Base-by-base conservation (phyloP, 805 yeast genomes). In the Candida berthetii region DNA sequence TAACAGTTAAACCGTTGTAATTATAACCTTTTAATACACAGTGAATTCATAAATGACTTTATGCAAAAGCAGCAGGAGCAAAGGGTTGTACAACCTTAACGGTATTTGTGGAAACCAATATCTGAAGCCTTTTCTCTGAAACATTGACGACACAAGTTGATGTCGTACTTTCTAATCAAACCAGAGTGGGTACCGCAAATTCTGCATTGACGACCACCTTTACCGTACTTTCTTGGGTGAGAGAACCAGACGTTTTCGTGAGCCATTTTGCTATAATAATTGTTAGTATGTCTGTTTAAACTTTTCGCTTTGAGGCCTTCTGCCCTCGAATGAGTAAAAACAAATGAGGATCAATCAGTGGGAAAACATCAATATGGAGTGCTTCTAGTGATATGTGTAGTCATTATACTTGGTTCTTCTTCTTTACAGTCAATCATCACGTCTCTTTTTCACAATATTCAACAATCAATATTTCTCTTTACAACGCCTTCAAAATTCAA, bases 241-340 rank as follows among this genome's bases (percentile, higher is more conserved):
- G 98, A 90, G 84, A 76, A 93, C 99, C 99, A 93, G 83, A 91
- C 96, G 89, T 88, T 84, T 84, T 88, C 96, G 96, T 90, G 98
- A 85, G 97, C 96, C 98, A 90, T 90, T 50, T 76, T 85, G 80
- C 74, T 69, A 37, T 7, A 31, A 31, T 31, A 14, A 29, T 27
- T 11, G 29, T 27, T 27, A 27, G 29, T 27, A 22, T 22, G 9
- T 9, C 8, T 9, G 6, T 22, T 22, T 22, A 9, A 22, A 22
- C 9, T 6, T 22, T 22, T 22, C 25, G n/a, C n/a, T n/a, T n/a
- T n/a, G n/a, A n/a, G n/a, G n/a, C n/a, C n/a, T n/a, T n/a, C n/a
- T n/a, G n/a, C n/a, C 24, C 8, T 22, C 8, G 8, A 22, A 22
- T 8, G 24, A 22, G 8, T 22, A 22, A 22, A 6, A 8, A 22